Evolutionary conservation across 2,329 filamentous ascomycete genomes (phyloP), one percentile per base, ranked within the genome.

Genomic region (Paraconiothyrium brasiliense): DNA sequence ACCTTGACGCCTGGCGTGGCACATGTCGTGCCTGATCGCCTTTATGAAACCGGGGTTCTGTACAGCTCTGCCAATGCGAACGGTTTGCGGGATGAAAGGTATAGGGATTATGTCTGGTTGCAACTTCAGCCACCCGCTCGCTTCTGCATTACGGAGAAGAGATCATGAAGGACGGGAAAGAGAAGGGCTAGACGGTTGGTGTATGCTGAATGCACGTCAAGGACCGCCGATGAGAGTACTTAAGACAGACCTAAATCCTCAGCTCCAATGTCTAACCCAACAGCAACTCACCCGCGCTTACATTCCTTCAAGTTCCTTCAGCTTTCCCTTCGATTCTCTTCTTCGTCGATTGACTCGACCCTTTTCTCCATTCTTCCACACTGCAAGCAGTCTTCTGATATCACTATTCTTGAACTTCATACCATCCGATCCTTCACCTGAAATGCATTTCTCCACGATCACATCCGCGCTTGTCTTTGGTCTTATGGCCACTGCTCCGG

Each of bases 331-430:
- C 35, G 44, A 37, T 61, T 55, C 55, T 50, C 49, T 55, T 61
- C 44, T 50, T 55, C 34, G 55, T 61, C 59, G 59, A 58, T 61
- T 61, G 59, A 58, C 35, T 61, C 59, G 59, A 58, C 55, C 47
- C 22, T 58, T 52, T 35, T 58, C 32, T 16, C 10, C n/a, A 24
- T 58, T 44, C 54, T 55, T 47, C 48, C 30, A 27, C 48, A 44
- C 41, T 58, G 56, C 54, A 34, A 50, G 54, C 54, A 61, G 59
- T 54, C 57, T 16, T 39, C 43, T 34, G n/a, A 51, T 47, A 41
- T 48, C 37, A 56, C 30, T 20, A 41, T 27, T 35, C 56, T 3
- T 13, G 32, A 50, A 37, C 14, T 54, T 32, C 43, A 50, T 13
- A 22, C 22, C 6, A 27, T 44, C 44, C 47, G 35, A 44, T 60